phyloP scores from a whole-genome alignment of 441 rosid species.

The Theobroma grandiflorum region DNA sequence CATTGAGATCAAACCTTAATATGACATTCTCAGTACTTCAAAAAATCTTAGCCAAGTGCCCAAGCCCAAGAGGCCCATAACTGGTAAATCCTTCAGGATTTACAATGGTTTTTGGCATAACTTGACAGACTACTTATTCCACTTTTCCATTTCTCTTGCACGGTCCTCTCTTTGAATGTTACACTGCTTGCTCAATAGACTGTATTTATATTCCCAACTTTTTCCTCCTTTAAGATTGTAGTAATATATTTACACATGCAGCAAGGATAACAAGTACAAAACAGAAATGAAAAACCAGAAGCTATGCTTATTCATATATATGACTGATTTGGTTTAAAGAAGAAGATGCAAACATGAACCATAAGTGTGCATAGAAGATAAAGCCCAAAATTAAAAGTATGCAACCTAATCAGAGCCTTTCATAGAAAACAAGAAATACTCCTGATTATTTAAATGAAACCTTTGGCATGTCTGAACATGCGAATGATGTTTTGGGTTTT shows the following conservation, averaged over 20 bases:
- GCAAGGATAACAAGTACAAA: not conserved
- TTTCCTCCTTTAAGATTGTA: not conserved
- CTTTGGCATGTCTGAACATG: constrained; percentile 67
- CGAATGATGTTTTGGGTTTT: constrained; percentile 53
- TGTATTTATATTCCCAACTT: not conserved
- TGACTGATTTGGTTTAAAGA: constrained; percentile 12
- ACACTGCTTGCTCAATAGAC: not conserved
- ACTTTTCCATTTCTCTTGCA: not conserved
- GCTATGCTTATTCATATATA: not conserved
- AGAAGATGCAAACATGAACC: not conserved
- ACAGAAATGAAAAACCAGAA: not conserved
- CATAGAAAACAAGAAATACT: not conserved
- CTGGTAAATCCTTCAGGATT: not conserved
- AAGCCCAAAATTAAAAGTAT: not conserved
- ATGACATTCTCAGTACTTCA: not conserved
- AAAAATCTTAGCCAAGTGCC: not conserved
- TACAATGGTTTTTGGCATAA: not conserved
- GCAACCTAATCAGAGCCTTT: not conserved
- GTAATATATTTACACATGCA: not conserved
- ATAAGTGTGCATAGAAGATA: not conserved
- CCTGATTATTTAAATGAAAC: constrained; percentile 38
- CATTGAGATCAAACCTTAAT: not conserved
- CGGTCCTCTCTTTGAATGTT: not conserved
- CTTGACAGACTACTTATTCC: not conserved
- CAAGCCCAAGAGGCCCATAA: not conserved